phyloP scores from a whole-genome alignment of 1,139 yeast species.

The Blastobotrys indianensis region DNA sequence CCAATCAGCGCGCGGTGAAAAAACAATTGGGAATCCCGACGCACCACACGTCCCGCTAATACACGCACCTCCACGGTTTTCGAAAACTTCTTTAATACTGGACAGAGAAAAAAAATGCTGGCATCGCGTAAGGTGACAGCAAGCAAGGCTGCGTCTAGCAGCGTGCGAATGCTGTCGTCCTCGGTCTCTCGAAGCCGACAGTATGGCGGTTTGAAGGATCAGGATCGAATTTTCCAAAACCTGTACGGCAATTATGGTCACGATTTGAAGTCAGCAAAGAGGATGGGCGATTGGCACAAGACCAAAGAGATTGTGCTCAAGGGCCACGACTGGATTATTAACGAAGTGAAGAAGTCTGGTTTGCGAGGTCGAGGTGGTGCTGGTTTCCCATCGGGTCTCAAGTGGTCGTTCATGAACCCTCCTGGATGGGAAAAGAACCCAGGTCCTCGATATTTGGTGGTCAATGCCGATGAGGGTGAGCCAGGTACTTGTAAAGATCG shows the following conservation, averaged over 20 bases:
- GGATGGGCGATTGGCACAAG: constrained; percentile 87
- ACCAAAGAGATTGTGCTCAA: constrained; percentile 76
- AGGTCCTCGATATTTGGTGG: constrained; percentile 81
- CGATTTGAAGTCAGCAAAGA: constrained; percentile 66
- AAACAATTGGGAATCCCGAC: not conserved
- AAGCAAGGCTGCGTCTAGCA: not conserved
- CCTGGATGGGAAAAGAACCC: constrained; percentile 88
- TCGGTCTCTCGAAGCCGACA: constrained; percentile 41
- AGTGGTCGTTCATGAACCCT: constrained; percentile 92
- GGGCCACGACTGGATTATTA: constrained; percentile 85
- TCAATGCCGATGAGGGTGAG: constrained; percentile 91
- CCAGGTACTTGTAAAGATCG: constrained; percentile 92
- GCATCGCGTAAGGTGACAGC: constrained; percentile 1
- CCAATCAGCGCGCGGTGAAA: constrained; percentile 6
- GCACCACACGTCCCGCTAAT: not conserved
- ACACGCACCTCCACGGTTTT: not conserved
- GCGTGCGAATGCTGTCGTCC: constrained; percentile 12
- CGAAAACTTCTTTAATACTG: not conserved
- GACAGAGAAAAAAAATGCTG: not conserved
- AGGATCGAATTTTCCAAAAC: constrained; percentile 82
- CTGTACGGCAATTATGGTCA: constrained; percentile 68
- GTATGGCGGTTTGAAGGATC: constrained; percentile 74
- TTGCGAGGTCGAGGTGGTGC: constrained; percentile 92
- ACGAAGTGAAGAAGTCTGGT: constrained; percentile 78
- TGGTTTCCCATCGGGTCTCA: constrained; percentile 84